Percentiles rank a stretch among this genome's conserved stretches.
phyloP scores from a whole-genome alignment of 129 eudicot species.

The Tanacetum coccineum region DNA sequence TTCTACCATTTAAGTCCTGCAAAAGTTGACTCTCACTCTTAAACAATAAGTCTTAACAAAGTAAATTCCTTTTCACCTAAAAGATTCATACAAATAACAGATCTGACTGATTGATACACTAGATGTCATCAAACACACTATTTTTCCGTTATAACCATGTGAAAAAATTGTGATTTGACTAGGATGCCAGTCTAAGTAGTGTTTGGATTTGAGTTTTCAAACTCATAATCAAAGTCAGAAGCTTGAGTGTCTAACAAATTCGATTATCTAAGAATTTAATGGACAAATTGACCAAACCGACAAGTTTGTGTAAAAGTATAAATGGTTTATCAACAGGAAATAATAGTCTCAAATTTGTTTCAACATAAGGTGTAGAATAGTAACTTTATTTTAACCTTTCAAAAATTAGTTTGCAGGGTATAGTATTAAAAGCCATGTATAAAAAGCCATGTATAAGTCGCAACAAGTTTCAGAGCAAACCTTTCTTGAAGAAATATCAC shows the following conservation, averaged over 20 bases:
- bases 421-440: too few species aligned
- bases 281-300: too few species aligned
- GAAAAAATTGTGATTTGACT: not conserved
- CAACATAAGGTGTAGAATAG: not conserved
- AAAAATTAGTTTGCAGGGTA: too few species aligned
- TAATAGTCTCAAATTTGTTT: too few species aligned
- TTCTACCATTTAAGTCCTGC: constrained; percentile 32
- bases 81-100: not conserved
- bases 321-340: too few species aligned
- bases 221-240: too few species aligned
- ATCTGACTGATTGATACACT: not conserved
- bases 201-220: not conserved
- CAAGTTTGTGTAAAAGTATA: too few species aligned
- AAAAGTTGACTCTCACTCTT: not conserved
- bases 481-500: constrained; percentile 22
- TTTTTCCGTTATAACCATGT: not conserved
- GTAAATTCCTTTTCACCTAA: constrained; percentile 9
- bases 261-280: too few species aligned
- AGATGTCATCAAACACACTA: not conserved
- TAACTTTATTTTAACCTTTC: not conserved
- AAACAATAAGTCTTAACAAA: too few species aligned
- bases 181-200: too few species aligned
- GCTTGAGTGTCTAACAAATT: too few species aligned
- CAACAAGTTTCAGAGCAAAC: constrained; percentile 2
- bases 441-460: too few species aligned